These are phyloP conservation scores for Lupinus albus DNA, from an alignment of 306 rosid species.

Conservation along the genomic window DNA sequence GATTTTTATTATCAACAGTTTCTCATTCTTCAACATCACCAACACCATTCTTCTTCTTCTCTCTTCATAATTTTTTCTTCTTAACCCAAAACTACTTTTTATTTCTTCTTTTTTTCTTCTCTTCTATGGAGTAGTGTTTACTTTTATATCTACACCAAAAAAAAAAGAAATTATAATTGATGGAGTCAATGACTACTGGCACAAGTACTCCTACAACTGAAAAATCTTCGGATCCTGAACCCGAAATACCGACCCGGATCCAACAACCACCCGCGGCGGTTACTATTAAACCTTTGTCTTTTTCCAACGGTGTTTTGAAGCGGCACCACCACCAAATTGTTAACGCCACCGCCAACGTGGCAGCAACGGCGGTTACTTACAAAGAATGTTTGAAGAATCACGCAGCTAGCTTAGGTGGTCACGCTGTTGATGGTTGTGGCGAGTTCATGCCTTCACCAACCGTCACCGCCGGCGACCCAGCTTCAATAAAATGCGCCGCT, in stretches of 20 bases:
- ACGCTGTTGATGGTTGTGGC: constrained; percentile 91
- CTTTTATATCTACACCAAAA: background rate
- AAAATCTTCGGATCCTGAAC: constrained; percentile 72
- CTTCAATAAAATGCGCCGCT: constrained; percentile 87
- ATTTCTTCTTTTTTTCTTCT: no score
- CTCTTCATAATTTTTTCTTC: background rate
- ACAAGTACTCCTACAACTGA: constrained; percentile 34
- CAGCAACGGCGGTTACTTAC: constrained; percentile 49
- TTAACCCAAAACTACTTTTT: background rate
- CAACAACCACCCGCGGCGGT: constrained; percentile 21
- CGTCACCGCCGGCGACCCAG: constrained; percentile 65
- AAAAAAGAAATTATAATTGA: constrained; percentile 4
- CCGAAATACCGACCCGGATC: constrained; percentile 66
- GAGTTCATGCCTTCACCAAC: constrained; percentile 90
- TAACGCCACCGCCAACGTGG: background rate
- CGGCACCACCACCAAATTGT: constrained; percentile 44
- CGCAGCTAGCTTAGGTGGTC: constrained; percentile 85
- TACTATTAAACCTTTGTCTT: constrained; percentile 55
- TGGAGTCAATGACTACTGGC: constrained; percentile 58
- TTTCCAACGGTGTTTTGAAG: constrained; percentile 83
- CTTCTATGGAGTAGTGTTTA: background rate
- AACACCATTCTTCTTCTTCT: constrained; percentile 8
- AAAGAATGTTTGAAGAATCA: constrained; percentile 91
- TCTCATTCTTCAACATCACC: constrained; percentile 57
- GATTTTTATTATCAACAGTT: constrained; percentile 76